These are phyloP conservation scores for Cetraspora pellucida DNA, from an alignment of 192 early-diverging fungal genomes.

Conservation along the genomic window DNA sequence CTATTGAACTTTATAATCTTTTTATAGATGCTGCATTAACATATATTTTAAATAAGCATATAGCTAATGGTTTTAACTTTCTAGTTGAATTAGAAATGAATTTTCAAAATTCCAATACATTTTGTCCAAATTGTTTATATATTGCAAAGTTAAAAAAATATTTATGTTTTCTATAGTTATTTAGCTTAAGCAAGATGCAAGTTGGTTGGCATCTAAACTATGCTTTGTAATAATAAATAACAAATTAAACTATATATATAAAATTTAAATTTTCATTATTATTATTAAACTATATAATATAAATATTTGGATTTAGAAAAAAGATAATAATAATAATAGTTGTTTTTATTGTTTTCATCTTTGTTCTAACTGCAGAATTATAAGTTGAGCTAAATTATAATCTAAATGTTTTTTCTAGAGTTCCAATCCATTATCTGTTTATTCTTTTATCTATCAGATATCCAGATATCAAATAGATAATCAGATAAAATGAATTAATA, in stretches of 20 bases:
- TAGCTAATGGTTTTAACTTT: neutral
- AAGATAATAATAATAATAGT: neutral
- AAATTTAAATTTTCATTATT: conserved; percentile 2
- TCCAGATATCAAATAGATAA: too few species aligned
- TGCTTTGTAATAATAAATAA: conserved; percentile 17
- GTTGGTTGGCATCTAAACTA: neutral
- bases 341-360: too few species aligned
- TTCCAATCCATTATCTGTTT: too few species aligned
- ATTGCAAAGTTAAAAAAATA: conserved; percentile 7
- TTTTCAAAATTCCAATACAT: neutral
- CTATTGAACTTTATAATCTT: neutral
- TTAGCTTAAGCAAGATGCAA: neutral
- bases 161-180: neutral
- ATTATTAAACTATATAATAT: neutral
- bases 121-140: conserved; percentile 6
- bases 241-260: neutral
- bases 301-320: neutral
- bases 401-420: neutral
- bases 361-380: neutral
- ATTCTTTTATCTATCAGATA: too few species aligned
- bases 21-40: conserved; percentile 26
- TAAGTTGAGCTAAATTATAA: neutral
- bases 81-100: neutral
- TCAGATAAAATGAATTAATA: too few species aligned
- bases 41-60: conserved; percentile 18